phyloP scores from a whole-genome alignment of 2,329 filamentous ascomycete species.

The Fusarium sp. region DNA sequence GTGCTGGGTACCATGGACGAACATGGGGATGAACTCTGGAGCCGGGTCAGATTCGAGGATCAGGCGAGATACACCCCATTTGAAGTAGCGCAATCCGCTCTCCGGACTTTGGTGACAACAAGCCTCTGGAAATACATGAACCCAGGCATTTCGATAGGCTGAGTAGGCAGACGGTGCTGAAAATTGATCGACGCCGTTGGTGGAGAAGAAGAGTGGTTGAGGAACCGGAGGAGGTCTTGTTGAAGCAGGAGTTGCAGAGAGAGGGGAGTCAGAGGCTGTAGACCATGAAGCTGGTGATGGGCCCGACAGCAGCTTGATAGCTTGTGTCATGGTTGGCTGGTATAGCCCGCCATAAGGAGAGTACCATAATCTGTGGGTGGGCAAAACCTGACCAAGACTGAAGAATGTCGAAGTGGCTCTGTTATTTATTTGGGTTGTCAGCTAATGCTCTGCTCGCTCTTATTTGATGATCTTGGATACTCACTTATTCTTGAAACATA shows the following conservation, averaged over 20 bases:
- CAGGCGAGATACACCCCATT: slow-evolving; percentile 92
- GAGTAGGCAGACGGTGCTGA: slow-evolving; percentile 76
- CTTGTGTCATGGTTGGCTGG: slow-evolving; percentile 87
- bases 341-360: slow-evolving; percentile 85
- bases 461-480: slow-evolving; percentile 26
- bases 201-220: slow-evolving; percentile 65
- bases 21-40: slow-evolving; percentile 92
- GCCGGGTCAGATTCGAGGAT: slow-evolving; percentile 90
- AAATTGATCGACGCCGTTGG: slow-evolving; percentile 72
- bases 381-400: slow-evolving; percentile 86
- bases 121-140: slow-evolving; percentile 96
- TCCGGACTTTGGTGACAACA: slow-evolving; percentile 88
- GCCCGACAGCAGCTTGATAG: slow-evolving; percentile 81
- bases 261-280: slow-evolving; percentile 23
- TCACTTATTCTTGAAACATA: slow-evolving; percentile 90
- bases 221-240: slow-evolving; percentile 18
- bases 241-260: not conserved
- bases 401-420: slow-evolving; percentile 83
- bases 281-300: slow-evolving; percentile 39
- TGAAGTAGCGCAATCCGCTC: slow-evolving; percentile 92
- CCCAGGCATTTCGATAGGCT: slow-evolving; percentile 78
- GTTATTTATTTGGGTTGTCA: not conserved
- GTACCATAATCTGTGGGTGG: slow-evolving; percentile 83
- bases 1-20: slow-evolving; percentile 87
- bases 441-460: not conserved